Evolutionary conservation across 139 green algal species (phyloP).

Genomic region (Auxenochlorella pyrenoidosa): DNA sequence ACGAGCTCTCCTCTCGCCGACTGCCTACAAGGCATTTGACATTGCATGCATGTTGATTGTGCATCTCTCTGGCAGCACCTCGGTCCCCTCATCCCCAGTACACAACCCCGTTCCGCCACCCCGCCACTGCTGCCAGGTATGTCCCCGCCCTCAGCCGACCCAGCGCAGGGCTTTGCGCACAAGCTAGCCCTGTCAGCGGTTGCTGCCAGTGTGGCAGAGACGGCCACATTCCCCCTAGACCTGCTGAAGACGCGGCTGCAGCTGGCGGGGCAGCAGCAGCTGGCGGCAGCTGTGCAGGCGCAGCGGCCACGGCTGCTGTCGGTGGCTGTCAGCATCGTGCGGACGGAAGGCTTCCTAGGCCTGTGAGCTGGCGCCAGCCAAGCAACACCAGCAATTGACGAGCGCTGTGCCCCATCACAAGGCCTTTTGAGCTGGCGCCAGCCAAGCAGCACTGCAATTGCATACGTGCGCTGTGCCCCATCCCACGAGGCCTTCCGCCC

Average conservation of each 20-base stretch:
- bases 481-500: too few species aligned
- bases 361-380: constrained; percentile 10
- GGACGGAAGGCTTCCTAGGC: constrained; percentile 43
- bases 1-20: too few species aligned
- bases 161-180: not conserved
- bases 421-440: too few species aligned
- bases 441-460: too few species aligned
- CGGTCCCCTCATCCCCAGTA: too few species aligned
- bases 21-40: too few species aligned
- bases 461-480: too few species aligned
- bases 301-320: constrained; percentile 10
- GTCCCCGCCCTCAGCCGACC: not conserved
- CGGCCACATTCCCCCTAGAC: constrained; percentile 67
- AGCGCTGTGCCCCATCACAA: too few species aligned
- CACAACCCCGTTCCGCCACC: too few species aligned
- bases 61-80: too few species aligned
- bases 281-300: not conserved
- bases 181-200: constrained; percentile 29
- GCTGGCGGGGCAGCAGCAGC: constrained; percentile 48
- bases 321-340: constrained; percentile 37
- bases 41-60: too few species aligned
- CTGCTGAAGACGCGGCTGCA: constrained; percentile 72
- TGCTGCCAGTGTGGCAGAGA: constrained; percentile 45
- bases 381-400: too few species aligned
- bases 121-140: not conserved